A percentile compares a stretch with the other conserved stretches of the same genome.
Conservation (phyloP, 2,329 filamentous ascomycete species). For the Fusarium citri region DNA sequence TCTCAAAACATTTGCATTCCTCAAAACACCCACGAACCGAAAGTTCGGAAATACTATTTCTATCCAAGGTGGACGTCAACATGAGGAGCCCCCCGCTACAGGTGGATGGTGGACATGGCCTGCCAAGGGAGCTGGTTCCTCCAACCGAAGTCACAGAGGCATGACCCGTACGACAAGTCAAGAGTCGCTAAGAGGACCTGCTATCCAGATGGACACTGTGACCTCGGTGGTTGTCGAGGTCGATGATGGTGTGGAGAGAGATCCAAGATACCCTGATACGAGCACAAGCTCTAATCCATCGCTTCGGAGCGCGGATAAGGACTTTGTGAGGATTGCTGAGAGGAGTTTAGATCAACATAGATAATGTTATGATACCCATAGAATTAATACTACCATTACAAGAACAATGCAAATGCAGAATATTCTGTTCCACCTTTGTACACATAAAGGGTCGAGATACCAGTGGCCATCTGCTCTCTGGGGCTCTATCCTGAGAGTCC, state of each 20-base stretch:
- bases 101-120: constrained; percentile 49
- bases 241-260: constrained; percentile 45
- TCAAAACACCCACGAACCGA: constrained; percentile 54
- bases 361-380: not conserved
- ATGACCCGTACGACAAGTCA: constrained; percentile 46
- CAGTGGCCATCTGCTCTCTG: no score
- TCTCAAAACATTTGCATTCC: constrained; percentile 63
- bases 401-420: not conserved
- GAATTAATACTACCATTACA: not conserved
- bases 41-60: constrained; percentile 58
- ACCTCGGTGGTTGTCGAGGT: constrained; percentile 57
- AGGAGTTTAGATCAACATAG: constrained; percentile 18
- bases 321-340: constrained; percentile 19
- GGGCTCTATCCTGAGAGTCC: not conserved
- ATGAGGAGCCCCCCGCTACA: constrained; percentile 15
- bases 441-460: not conserved
- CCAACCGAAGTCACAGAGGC: constrained; percentile 20
- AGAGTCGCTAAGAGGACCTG: constrained; percentile 51
- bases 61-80: constrained; percentile 48
- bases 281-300: constrained; percentile 43
- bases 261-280: constrained; percentile 43
- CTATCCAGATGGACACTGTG: constrained; percentile 59
- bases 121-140: constrained; percentile 7
- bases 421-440: not conserved
- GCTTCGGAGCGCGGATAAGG: constrained; percentile 46